These are phyloP conservation scores for Groenewaldozyma sp. DNA, from an alignment of 1,139 yeast species.

Conservation along the genomic window DNA sequence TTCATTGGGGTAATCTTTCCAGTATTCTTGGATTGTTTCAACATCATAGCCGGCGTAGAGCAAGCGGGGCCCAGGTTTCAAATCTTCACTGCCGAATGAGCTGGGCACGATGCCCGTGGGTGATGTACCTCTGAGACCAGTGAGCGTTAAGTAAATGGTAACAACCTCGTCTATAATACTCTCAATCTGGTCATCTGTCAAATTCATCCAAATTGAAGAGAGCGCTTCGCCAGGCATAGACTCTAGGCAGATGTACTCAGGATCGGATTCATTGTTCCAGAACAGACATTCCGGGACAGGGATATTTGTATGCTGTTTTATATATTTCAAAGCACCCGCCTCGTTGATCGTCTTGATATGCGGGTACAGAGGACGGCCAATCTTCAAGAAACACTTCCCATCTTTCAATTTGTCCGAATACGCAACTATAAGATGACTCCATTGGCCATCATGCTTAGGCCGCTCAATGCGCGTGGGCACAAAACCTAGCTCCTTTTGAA, in stretches of 20 bases:
- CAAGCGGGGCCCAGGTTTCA: constrained; percentile 2
- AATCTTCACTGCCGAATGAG: neutral
- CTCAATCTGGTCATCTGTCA: neutral
- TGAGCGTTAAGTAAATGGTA: neutral
- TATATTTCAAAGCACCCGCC: neutral
- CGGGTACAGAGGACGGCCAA: neutral
- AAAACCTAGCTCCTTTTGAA: neutral
- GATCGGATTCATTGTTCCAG: constrained; percentile 2
- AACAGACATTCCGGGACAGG: constrained; percentile 4
- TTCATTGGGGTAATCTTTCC: constrained; percentile 1
- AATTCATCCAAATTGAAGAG: neutral
- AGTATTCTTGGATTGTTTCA: neutral
- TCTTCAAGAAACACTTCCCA: constrained; percentile 2
- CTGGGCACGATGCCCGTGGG: neutral
- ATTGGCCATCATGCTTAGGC: neutral
- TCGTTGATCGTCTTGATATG: constrained; percentile 3
- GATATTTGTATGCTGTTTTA: neutral
- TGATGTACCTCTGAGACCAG: neutral
- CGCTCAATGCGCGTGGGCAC: neutral
- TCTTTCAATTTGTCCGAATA: neutral
- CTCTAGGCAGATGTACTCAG: constrained; percentile 1
- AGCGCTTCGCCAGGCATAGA: constrained; percentile 3
- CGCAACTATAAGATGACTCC: neutral
- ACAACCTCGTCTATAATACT: neutral
- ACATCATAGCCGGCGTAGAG: constrained; percentile 1